phyloP scores from a whole-genome alignment of 2,329 filamentous ascomycete genomes.

The Aureobasidium sp. region DNA sequence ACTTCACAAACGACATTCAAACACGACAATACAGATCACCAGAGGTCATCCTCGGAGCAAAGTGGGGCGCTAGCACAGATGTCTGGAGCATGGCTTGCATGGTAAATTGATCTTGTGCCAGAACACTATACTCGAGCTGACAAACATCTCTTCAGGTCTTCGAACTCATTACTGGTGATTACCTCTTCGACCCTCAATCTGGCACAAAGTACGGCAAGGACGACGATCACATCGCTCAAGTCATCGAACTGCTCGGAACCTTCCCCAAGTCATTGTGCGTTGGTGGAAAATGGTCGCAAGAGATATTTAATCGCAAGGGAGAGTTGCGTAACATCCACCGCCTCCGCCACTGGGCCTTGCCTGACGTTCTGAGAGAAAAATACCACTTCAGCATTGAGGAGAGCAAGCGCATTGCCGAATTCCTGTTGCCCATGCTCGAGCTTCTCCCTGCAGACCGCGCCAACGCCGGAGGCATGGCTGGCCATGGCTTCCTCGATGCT shows the following conservation, averaged over 20 bases:
- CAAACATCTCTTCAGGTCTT: slow-evolving; percentile 57
- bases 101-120: slow-evolving; percentile 48
- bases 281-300: slow-evolving; percentile 92
- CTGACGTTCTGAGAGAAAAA: slow-evolving; percentile 89
- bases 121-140: background rate
- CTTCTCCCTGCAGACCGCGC: slow-evolving; percentile 79
- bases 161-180: slow-evolving; percentile 95
- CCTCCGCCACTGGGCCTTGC: slow-evolving; percentile 87
- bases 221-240: slow-evolving; percentile 97
- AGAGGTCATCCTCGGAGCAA: slow-evolving; percentile 90
- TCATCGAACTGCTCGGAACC: slow-evolving; percentile 88
- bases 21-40: slow-evolving; percentile 95
- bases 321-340: slow-evolving; percentile 96
- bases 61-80: slow-evolving; percentile 99
- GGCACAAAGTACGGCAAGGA: slow-evolving; percentile 99
- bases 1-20: slow-evolving; percentile 99
- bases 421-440: slow-evolving; percentile 85
- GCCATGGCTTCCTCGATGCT: slow-evolving; percentile 72
- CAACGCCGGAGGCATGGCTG: slow-evolving; percentile 92
- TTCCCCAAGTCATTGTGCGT: slow-evolving; percentile 91
- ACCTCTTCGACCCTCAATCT: slow-evolving; percentile 95
- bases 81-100: slow-evolving; percentile 99
- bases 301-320: slow-evolving; percentile 97
- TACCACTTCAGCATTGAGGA: slow-evolving; percentile 90
- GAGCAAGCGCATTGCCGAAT: slow-evolving; percentile 66